A percentile compares a stretch with the other conserved stretches of the same genome.
These are phyloP conservation scores for Haplographium delicatum DNA, from an alignment of 495 filamentous ascomycete genomes.

Conservation along the genomic window DNA sequence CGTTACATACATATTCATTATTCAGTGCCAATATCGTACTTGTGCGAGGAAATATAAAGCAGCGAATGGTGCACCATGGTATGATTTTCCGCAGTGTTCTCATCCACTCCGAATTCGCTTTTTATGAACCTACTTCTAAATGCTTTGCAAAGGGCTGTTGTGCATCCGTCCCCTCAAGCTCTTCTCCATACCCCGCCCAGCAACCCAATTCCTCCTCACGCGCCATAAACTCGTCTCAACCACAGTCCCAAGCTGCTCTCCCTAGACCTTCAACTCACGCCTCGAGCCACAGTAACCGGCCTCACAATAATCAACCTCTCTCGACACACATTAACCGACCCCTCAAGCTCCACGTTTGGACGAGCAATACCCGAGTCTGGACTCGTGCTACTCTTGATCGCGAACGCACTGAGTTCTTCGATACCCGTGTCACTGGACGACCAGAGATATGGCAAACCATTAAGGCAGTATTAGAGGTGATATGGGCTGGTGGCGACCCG, in stretches of 20 bases:
- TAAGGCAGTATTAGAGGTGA: conserved; percentile 54
- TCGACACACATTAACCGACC: conserved; percentile 15
- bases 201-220: conserved; percentile 19
- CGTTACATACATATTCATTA: neutral
- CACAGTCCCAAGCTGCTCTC: conserved; percentile 15
- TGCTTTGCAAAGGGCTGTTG: conserved; percentile 22
- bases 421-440: conserved; percentile 74
- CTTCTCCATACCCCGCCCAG: conserved; percentile 18
- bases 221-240: conserved; percentile 22
- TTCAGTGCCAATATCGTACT: too few species aligned
- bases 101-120: neutral
- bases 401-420: conserved; percentile 66
- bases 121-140: too few species aligned
- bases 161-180: conserved; percentile 6
- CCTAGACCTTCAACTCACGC: conserved; percentile 17
- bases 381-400: conserved; percentile 37
- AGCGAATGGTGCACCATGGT: conserved; percentile 14
- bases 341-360: conserved; percentile 44
- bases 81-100: neutral
- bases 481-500: conserved; percentile 47
- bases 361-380: conserved; percentile 35
- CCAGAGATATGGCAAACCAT: conserved; percentile 76
- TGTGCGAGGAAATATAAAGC: conserved; percentile 1
- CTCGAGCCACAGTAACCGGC: conserved; percentile 10
- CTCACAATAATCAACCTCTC: conserved; percentile 3